Evolutionary conservation across 192 early-diverging fungal species (phyloP).

Genomic region (Umbelopsis sp.): DNA sequence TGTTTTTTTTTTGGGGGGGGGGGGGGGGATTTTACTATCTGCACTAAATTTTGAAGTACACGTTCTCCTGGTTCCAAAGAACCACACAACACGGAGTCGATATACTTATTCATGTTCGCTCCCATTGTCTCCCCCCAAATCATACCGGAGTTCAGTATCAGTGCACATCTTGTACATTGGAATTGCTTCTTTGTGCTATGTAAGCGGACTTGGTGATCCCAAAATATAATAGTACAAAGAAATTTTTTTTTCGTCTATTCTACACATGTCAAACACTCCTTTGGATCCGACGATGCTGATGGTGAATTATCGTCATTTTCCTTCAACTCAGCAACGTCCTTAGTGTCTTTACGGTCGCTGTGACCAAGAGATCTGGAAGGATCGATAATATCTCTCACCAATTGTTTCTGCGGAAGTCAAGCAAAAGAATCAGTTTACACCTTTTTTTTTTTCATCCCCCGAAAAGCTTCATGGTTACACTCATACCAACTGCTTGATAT

Average conservation of each 20-base stretch:
- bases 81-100: too few species aligned
- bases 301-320: conserved; percentile 1
- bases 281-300: conserved; percentile 7
- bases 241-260: neutral
- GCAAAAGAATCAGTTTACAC: neutral
- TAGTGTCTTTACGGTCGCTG: conserved; percentile 48
- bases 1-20: too few species aligned
- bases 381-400: conserved; percentile 63
- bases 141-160: conserved; percentile 17
- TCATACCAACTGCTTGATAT: conserved; percentile 69
- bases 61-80: too few species aligned
- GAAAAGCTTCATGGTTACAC: neutral
- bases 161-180: conserved; percentile 2
- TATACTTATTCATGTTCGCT: neutral
- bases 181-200: conserved; percentile 5
- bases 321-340: conserved; percentile 17
- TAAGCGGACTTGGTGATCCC: conserved; percentile 4
- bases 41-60: too few species aligned
- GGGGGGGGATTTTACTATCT: too few species aligned
- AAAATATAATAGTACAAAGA: conserved; percentile 8
- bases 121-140: neutral
- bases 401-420: conserved; percentile 53
- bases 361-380: conserved; percentile 71
- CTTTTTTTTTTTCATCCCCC: neutral
- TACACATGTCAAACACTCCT: conserved; percentile 20